phyloP scores from a whole-genome alignment of 2,329 filamentous ascomycete species.

The Delphinella strobiligena region DNA sequence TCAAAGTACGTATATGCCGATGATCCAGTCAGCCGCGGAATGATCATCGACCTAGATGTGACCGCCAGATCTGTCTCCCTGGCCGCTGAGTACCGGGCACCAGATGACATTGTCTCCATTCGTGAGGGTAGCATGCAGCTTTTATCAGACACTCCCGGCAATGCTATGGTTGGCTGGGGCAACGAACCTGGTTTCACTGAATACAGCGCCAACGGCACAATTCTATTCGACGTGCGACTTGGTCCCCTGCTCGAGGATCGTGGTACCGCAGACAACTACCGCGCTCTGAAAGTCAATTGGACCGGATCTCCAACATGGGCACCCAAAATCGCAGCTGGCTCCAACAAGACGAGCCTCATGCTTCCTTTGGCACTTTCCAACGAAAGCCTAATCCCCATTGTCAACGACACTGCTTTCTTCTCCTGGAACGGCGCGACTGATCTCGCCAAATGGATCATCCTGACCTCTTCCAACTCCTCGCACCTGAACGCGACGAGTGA shows the following conservation, averaged over 20 bases:
- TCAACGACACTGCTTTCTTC: conserved; percentile 32
- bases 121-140: conserved; percentile 42
- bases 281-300: conserved; percentile 3
- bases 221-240: conserved; percentile 41
- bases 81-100: background rate
- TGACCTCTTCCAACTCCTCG: no score
- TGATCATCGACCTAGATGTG: conserved; percentile 4
- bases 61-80: background rate
- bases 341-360: no score
- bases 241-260: conserved; percentile 9
- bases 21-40: background rate
- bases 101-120: conserved; percentile 21
- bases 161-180: conserved; percentile 46
- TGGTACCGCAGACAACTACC: conserved; percentile 2
- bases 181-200: conserved; percentile 26
- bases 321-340: conserved; percentile 1
- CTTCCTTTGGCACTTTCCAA: no score
- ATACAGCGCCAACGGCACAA: conserved; percentile 30
- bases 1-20: conserved; percentile 20
- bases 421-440: conserved; percentile 41
- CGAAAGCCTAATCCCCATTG: no score
- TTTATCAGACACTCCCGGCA: conserved; percentile 35
- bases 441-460: conserved; percentile 32
- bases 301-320: background rate
- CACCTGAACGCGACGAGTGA: conserved; percentile 1